These are phyloP conservation scores for Fusarium tricinctum DNA, from an alignment of 2,329 filamentous ascomycete genomes.

Conservation along the genomic window DNA sequence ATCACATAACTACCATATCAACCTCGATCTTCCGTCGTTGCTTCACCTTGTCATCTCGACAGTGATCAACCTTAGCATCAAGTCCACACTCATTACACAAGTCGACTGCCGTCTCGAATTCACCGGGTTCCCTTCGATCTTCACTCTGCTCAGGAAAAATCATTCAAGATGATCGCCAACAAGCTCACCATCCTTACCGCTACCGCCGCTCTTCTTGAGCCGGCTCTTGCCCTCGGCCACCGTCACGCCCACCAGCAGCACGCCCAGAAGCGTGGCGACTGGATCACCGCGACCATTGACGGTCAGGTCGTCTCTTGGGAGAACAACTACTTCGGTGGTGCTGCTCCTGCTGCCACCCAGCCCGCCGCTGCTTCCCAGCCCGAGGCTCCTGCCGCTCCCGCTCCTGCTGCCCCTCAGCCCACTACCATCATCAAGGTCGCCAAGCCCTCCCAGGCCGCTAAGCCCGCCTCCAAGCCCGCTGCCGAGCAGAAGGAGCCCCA, in stretches of 20 bases:
- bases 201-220: constrained; percentile 60
- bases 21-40: constrained; percentile 39
- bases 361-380: constrained; percentile 26
- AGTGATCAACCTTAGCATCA: constrained; percentile 40
- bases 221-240: constrained; percentile 60
- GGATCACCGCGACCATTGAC: constrained; percentile 53
- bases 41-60: constrained; percentile 34
- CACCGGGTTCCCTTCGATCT: constrained; percentile 16
- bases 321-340: constrained; percentile 57
- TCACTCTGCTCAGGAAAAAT: constrained; percentile 11
- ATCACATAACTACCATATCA: constrained; percentile 39
- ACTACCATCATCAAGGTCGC: constrained; percentile 48
- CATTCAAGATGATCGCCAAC: constrained; percentile 60
- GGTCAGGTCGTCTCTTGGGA: constrained; percentile 55
- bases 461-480: constrained; percentile 23
- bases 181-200: constrained; percentile 59
- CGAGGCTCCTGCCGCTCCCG: constrained; percentile 22
- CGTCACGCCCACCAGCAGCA: constrained; percentile 57
- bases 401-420: constrained; percentile 23
- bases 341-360: constrained; percentile 44
- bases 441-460: constrained; percentile 40
- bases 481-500: constrained; percentile 7
- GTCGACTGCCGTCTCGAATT: constrained; percentile 20
- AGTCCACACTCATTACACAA: constrained; percentile 35
- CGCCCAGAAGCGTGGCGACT: constrained; percentile 53